These are phyloP conservation scores for Chenopodium formosanum DNA, from an alignment of 148 eudicot genomes.

Conservation along the genomic window DNA sequence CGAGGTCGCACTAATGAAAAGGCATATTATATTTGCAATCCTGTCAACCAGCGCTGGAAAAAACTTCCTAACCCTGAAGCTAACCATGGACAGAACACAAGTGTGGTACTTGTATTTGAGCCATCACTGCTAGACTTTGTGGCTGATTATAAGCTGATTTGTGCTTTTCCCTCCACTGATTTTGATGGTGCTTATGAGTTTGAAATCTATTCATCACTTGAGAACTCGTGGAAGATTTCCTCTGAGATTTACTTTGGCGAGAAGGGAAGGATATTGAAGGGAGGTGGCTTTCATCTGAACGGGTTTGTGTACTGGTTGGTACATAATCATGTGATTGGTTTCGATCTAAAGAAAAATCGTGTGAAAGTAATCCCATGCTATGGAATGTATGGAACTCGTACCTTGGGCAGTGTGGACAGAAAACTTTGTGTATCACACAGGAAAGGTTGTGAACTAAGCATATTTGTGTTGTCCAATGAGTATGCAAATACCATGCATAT, in stretches of 20 bases:
- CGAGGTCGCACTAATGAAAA: constrained; percentile 35
- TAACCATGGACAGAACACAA: constrained; percentile 49
- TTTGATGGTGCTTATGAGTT: constrained; percentile 51
- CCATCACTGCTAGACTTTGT: constrained; percentile 55
- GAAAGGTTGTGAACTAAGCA: background rate
- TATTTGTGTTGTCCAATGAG: constrained; percentile 11
- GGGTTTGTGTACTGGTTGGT: constrained; percentile 53
- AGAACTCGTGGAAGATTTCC: constrained; percentile 47
- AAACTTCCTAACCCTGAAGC: constrained; percentile 46
- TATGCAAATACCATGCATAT: constrained; percentile 13
- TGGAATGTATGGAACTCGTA: background rate
- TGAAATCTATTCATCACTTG: constrained; percentile 54
- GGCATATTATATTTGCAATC: constrained; percentile 62
- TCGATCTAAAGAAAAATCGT: constrained; percentile 42
- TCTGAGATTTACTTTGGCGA: constrained; percentile 43
- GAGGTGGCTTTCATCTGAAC: constrained; percentile 40
- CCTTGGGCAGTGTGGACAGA: constrained; percentile 33
- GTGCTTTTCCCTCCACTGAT: constrained; percentile 48
- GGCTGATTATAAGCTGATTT: constrained; percentile 46
- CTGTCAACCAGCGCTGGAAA: constrained; percentile 45
- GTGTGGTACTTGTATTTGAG: constrained; percentile 50
- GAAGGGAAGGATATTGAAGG: constrained; percentile 12
- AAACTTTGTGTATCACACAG: constrained; percentile 37
- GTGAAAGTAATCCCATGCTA: constrained; percentile 30
- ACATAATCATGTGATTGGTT: constrained; percentile 26